These are phyloP conservation scores for Vitellaria paradoxa DNA, from an alignment of 179 eudicot genomes.

Conservation along the genomic window DNA sequence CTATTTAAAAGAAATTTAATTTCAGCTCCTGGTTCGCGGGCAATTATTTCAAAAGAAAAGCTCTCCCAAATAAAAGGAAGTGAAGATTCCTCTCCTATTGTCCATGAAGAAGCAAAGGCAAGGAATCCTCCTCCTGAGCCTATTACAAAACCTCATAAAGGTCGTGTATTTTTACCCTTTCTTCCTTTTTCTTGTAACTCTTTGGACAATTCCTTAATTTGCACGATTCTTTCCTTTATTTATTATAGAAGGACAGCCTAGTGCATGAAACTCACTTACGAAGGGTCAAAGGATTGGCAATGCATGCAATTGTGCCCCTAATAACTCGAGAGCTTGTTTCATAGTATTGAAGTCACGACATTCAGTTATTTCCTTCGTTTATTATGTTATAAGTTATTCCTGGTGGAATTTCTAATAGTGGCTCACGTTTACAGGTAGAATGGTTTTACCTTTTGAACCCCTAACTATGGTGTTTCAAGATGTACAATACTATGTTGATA, in stretches of 20 bases:
- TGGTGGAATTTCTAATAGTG: neutral
- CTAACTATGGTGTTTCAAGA: constrained; percentile 58
- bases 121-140: constrained; percentile 9
- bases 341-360: no score
- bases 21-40: constrained; percentile 61
- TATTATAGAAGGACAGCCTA: neutral
- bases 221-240: neutral
- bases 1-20: constrained; percentile 11
- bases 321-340: no score
- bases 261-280: no score
- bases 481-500: constrained; percentile 67
- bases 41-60: constrained; percentile 61
- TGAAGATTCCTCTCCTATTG: constrained; percentile 15
- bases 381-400: neutral
- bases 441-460: constrained; percentile 73
- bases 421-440: constrained; percentile 41
- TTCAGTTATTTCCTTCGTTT: neutral
- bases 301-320: no score
- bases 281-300: no score
- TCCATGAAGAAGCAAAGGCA: constrained; percentile 10
- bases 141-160: constrained; percentile 28
- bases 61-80: constrained; percentile 39
- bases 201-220: neutral
- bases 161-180: constrained; percentile 18
- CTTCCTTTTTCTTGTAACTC: neutral